phyloP scores from a whole-genome alignment of 371 early-diverging fungal species.

The Apophysomyces sp. region DNA sequence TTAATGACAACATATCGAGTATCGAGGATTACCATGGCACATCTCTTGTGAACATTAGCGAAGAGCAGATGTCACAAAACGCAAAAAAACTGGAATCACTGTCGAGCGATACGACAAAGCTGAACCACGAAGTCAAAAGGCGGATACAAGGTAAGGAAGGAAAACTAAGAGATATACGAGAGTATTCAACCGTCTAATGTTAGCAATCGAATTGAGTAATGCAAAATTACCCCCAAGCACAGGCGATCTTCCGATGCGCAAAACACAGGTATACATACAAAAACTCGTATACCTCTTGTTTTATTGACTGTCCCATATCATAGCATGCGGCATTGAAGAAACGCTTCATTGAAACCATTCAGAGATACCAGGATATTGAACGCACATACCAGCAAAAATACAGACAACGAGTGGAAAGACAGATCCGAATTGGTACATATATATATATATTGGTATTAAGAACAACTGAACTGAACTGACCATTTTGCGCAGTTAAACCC shows the following conservation, averaged over 20 bases:
- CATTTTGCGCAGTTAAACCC: slow-evolving; percentile 69
- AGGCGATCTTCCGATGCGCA: slow-evolving; percentile 68
- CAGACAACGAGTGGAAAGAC: slow-evolving; percentile 82
- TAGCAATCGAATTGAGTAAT: slow-evolving; percentile 59
- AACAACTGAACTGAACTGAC: too few relatives aligned
- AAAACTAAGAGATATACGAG: not conserved
- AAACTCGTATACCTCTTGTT: not conserved
- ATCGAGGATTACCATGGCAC: slow-evolving; percentile 72
- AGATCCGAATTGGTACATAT: slow-evolving; percentile 86
- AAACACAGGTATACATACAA: slow-evolving; percentile 42
- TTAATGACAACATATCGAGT: slow-evolving; percentile 61
- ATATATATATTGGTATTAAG: too few relatives aligned
- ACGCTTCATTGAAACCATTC: slow-evolving; percentile 81
- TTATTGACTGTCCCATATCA: not conserved
- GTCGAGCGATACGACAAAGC: slow-evolving; percentile 64
- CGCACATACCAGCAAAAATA: slow-evolving; percentile 80
- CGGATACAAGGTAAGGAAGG: slow-evolving; percentile 52
- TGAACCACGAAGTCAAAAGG: slow-evolving; percentile 61
- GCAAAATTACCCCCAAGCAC: slow-evolving; percentile 43
- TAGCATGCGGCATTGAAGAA: slow-evolving; percentile 76
- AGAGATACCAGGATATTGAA: slow-evolving; percentile 80
- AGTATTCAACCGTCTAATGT: slow-evolving; percentile 8
- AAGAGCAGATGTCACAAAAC: slow-evolving; percentile 64
- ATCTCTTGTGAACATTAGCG: slow-evolving; percentile 68
- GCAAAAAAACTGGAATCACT: slow-evolving; percentile 65